phyloP scores from a whole-genome alignment of 2,329 filamentous ascomycete species.

The Chaetoscypha palmicola region DNA sequence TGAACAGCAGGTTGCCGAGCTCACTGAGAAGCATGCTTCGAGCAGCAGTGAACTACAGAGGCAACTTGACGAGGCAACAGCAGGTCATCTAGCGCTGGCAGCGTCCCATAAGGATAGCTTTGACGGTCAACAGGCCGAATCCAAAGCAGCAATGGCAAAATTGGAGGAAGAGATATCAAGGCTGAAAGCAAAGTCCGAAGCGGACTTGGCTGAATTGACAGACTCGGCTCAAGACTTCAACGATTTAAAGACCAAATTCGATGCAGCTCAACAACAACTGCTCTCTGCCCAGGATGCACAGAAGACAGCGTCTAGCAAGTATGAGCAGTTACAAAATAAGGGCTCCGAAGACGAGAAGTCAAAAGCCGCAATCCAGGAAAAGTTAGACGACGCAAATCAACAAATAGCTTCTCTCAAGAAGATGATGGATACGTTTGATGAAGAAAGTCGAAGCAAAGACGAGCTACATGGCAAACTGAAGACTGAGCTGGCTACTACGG shows the following conservation, averaged over 20 bases:
- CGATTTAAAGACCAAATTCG: slow-evolving; percentile 43
- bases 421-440: slow-evolving; percentile 42
- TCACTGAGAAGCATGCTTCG: slow-evolving; percentile 45
- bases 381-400: slow-evolving; percentile 34
- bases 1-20: slow-evolving; percentile 42
- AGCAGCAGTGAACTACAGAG: slow-evolving; percentile 44
- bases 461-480: slow-evolving; percentile 26
- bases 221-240: slow-evolving; percentile 36
- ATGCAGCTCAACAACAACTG: slow-evolving; percentile 35
- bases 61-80: slow-evolving; percentile 47
- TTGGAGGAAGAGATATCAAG: slow-evolving; percentile 47
- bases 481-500: slow-evolving; percentile 24
- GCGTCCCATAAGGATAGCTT: slow-evolving; percentile 39
- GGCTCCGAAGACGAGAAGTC: slow-evolving; percentile 36
- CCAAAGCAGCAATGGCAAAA: slow-evolving; percentile 39
- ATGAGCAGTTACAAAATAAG: slow-evolving; percentile 38
- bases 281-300: slow-evolving; percentile 34
- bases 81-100: slow-evolving; percentile 41
- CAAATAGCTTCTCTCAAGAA: slow-evolving; percentile 42
- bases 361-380: slow-evolving; percentile 34
- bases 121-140: slow-evolving; percentile 40
- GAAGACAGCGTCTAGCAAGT: slow-evolving; percentile 16
- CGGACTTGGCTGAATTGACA: slow-evolving; percentile 14
- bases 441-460: slow-evolving; percentile 33
- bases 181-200: slow-evolving; percentile 42